Conservation (phyloP, 108 stramenopile species). For the Cyclotella kingstonii region DNA sequence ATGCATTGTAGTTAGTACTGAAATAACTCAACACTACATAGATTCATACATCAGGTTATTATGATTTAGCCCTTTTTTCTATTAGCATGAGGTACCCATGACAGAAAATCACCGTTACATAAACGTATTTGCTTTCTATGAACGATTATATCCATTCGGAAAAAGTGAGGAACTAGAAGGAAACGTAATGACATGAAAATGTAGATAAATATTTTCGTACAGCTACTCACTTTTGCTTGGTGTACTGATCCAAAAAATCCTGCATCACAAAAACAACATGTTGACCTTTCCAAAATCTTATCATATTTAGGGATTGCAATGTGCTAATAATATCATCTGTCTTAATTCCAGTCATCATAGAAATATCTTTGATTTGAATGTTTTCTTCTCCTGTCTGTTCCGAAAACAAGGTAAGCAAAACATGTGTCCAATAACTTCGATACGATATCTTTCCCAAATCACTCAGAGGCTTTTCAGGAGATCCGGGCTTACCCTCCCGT, state of each 20-base stretch:
- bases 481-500: conserved; percentile 90
- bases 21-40: too few species aligned
- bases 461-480: conserved; percentile 96
- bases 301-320: conserved; percentile 91
- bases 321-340: conserved; percentile 97
- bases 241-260: conserved; percentile 68
- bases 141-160: not conserved
- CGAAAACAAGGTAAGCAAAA: conserved; percentile 65
- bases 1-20: too few species aligned
- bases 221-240: conserved; percentile 63
- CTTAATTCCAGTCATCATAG: conserved; percentile 87
- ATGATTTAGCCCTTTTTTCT: too few species aligned
- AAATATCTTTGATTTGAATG: conserved; percentile 85
- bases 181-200: not conserved
- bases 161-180: not conserved
- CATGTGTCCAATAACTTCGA: conserved; percentile 92
- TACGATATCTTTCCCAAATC: conserved; percentile 95
- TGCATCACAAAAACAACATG: conserved; percentile 92
- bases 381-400: conserved; percentile 49
- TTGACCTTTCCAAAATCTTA: conserved; percentile 98
- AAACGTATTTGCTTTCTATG: too few species aligned
- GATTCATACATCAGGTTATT: too few species aligned
- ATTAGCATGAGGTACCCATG: too few species aligned
- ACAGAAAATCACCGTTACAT: too few species aligned
- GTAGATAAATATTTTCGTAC: not conserved